phyloP scores from a whole-genome alignment of 257 asterid species.

The Jacaranda mimosifolia region DNA sequence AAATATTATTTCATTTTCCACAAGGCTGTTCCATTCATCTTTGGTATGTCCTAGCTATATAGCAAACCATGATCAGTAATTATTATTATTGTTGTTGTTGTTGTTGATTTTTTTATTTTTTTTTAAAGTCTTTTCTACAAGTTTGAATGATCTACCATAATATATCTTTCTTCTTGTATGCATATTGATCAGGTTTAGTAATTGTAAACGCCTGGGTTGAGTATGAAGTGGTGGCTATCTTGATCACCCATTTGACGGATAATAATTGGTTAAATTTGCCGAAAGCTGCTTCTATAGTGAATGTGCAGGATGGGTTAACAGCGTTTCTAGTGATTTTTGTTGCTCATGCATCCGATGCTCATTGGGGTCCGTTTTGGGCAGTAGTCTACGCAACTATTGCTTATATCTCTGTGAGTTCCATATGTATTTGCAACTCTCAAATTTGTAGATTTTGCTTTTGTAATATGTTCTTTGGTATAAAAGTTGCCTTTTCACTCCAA shows the following conservation, averaged over 20 bases:
- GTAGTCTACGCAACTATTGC: constrained; percentile 3
- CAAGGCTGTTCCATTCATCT: not conserved
- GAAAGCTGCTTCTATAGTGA: constrained; percentile 9
- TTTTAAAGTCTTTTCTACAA: too few species aligned
- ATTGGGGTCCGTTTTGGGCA: not conserved
- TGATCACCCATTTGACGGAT: constrained; percentile 11
- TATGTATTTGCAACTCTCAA: not conserved
- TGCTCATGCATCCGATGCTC: constrained; percentile 4
- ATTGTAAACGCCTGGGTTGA: constrained; percentile 3
- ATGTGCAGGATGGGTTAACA: constrained; percentile 7
- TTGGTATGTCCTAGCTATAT: not conserved
- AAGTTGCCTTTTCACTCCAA: too few species aligned
- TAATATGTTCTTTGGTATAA: too few species aligned
- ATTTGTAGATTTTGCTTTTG: too few species aligned
- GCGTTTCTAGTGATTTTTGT: not conserved
- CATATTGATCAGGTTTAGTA: not conserved
- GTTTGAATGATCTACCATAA: too few species aligned
- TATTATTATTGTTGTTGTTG: too few species aligned
- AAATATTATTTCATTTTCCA: not conserved
- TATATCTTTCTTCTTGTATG: too few species aligned
- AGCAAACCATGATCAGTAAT: too few species aligned
- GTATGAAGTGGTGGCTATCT: not conserved
- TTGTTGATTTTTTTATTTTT: too few species aligned
- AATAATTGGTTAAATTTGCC: not conserved
- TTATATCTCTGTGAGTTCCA: constrained; percentile 14